These are phyloP conservation scores for Globisporangium viniferum DNA, from an alignment of 352 stramenopile genomes.

Conservation along the genomic window DNA sequence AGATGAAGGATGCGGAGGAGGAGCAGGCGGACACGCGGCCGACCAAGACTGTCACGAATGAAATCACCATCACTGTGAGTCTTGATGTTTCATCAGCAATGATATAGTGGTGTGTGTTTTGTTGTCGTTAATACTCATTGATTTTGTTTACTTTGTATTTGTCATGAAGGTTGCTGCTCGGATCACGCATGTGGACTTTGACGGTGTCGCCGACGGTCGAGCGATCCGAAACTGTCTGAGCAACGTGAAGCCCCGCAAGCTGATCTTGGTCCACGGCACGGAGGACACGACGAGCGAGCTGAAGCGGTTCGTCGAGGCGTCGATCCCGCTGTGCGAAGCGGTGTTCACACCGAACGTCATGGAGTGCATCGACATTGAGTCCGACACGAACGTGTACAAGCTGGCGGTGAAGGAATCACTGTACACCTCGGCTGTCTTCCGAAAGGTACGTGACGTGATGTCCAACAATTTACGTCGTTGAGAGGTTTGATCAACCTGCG, in stretches of 20 bases:
- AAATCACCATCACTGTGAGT: constrained; percentile 56
- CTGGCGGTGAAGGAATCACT: constrained; percentile 83
- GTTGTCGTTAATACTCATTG: background rate
- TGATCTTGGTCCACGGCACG: constrained; percentile 85
- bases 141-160: background rate
- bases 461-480: background rate
- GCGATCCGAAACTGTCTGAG: constrained; percentile 87
- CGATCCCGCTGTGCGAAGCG: constrained; percentile 80
- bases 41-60: constrained; percentile 77
- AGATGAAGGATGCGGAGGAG: constrained; percentile 72
- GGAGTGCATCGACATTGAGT: constrained; percentile 90
- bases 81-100: background rate
- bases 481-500: constrained; percentile 8
- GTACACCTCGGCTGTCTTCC: constrained; percentile 81
- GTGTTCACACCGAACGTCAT: constrained; percentile 86
- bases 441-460: constrained; percentile 46
- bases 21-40: constrained; percentile 63
- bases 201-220: constrained; percentile 75
- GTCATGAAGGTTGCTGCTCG: constrained; percentile 58
- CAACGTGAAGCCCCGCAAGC: constrained; percentile 87
- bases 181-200: constrained; percentile 82
- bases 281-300: constrained; percentile 76
- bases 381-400: constrained; percentile 89
- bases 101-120: background rate
- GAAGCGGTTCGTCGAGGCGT: constrained; percentile 81